A percentile compares a stretch with the other conserved stretches of the same genome.
Conservation (phyloP, 2,329 filamentous ascomycete genomes). For the Botrytis medusae region DNA sequence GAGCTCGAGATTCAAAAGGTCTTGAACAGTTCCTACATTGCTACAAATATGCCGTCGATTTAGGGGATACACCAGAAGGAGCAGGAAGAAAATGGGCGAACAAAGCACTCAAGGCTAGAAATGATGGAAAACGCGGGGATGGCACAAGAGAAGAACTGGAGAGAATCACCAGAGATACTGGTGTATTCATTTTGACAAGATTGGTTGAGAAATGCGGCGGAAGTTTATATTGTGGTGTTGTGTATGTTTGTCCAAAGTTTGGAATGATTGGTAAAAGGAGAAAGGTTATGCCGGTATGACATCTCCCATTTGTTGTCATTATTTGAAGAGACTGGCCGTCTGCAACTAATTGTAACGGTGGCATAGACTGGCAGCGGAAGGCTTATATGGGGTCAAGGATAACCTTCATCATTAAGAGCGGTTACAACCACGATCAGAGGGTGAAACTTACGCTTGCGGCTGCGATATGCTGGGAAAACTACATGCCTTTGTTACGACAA, state of each 20-base stretch:
- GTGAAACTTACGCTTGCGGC: slow-evolving; percentile 77
- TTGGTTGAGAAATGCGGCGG: slow-evolving; percentile 78
- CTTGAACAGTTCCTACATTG: slow-evolving; percentile 82
- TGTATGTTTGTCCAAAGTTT: slow-evolving; percentile 75
- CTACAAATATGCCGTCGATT: slow-evolving; percentile 75
- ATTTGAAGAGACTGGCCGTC: not conserved
- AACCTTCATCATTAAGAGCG: slow-evolving; percentile 73
- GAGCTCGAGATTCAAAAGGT: slow-evolving; percentile 64
- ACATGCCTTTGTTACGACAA: slow-evolving; percentile 87
- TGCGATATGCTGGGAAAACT: slow-evolving; percentile 96
- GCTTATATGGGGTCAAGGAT: slow-evolving; percentile 86
- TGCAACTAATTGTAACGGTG: slow-evolving; percentile 18
- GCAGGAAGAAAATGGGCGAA: slow-evolving; percentile 72
- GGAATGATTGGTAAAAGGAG: slow-evolving; percentile 81
- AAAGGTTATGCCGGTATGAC: slow-evolving; percentile 82
- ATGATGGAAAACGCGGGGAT: slow-evolving; percentile 57
- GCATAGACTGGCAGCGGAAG: slow-evolving; percentile 70
- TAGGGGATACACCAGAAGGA: slow-evolving; percentile 74
- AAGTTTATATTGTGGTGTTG: slow-evolving; percentile 77
- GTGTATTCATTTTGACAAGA: slow-evolving; percentile 79
- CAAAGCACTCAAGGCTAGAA: slow-evolving; percentile 55
- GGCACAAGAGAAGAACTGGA: slow-evolving; percentile 81
- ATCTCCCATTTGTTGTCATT: not conserved
- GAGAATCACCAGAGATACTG: slow-evolving; percentile 69
- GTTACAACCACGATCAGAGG: slow-evolving; percentile 78